A percentile compares a stretch with the other conserved stretches of the same genome.
phyloP scores from a whole-genome alignment of 78 protist genomes.

The Bigelowiella natans region DNA sequence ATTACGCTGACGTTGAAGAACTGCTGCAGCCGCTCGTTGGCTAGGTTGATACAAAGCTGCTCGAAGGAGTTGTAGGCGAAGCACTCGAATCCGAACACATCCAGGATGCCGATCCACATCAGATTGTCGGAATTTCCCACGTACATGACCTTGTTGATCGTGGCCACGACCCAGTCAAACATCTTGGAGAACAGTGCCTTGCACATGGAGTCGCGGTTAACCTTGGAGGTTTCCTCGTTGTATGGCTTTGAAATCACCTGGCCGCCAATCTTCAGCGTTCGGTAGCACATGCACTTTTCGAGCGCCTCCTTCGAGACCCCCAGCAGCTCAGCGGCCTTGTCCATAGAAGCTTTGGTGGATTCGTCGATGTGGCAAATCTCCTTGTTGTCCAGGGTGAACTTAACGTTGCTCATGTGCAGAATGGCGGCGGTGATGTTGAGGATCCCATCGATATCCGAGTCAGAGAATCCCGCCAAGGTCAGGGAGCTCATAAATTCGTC shows the following conservation, averaged over 20 bases:
- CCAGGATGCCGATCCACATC: neutral
- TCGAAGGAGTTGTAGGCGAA: conserved; percentile 3
- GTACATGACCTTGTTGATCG: neutral
- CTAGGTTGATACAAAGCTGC: neutral
- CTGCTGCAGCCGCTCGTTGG: neutral
- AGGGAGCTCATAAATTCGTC: neutral
- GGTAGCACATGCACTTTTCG: neutral
- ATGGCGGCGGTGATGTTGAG: conserved; percentile 13
- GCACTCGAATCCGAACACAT: neutral
- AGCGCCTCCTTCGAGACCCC: neutral
- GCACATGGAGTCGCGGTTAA: neutral
- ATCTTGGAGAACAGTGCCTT: neutral
- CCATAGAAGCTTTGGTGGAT: neutral
- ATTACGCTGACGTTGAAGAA: neutral
- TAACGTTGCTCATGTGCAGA: conserved; percentile 30
- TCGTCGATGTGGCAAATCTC: neutral
- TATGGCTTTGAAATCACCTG: neutral
- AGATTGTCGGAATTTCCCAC: neutral
- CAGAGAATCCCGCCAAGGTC: neutral
- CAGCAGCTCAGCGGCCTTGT: neutral
- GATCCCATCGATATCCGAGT: neutral
- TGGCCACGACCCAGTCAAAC: neutral
- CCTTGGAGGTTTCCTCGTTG: neutral
- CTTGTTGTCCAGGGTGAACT: neutral
- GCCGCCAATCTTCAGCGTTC: neutral